Base-by-base conservation (phyloP, 495 filamentous ascomycete species). In the Cercophora samala region DNA sequence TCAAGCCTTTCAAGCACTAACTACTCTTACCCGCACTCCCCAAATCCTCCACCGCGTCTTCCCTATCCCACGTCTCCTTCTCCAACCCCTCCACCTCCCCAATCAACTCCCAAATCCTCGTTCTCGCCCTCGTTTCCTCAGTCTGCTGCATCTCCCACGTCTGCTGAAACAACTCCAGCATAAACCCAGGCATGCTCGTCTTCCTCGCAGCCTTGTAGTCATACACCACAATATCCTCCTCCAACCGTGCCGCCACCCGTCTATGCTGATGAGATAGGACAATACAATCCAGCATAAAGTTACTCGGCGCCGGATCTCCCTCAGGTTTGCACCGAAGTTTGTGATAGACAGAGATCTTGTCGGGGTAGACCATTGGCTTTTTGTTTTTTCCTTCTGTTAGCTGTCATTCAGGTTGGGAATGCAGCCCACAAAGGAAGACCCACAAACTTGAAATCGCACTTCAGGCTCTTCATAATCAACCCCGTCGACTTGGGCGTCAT, bases 361-460 rank as follows among this genome's bases (percentile, higher is more conserved):
- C 93, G 0, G 94, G 93, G 72, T 86, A 96, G 60, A 84, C 89
- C 87, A 97, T 91, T 11, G 94, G 93, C 93, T 97, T 68, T 18
- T 68, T 18, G 46, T 22, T 21, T 58, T 3, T 19, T 9, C 5
- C 6, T 29, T 71, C 19, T 62, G 32, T 54, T 58, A 58, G 60
- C 53, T 18, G 5, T 29, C 32, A 60, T 15, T 13, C 13, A 52
- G 25, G 29, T n/a, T 15, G n/a, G n/a, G n/a, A n/a, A n/a, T n/a
- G n/a, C n/a, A n/a, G n/a, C n/a, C n/a, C n/a, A n/a, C n/a, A n/a
- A n/a, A n/a, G 51, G 13, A 25, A 42, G 56, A 81, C 86, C 4
- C 79, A 97, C 93, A 82, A 97, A 96, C 80, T 97, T 97, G 74
- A 90, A 99, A 71, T 97, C 91, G 4, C 89, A 84, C 71, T 86